Evolutionary conservation across 305 asterid genomes (phyloP), one percentile per base, ranked within the genome.

Genomic region (Lippia alba): DNA sequence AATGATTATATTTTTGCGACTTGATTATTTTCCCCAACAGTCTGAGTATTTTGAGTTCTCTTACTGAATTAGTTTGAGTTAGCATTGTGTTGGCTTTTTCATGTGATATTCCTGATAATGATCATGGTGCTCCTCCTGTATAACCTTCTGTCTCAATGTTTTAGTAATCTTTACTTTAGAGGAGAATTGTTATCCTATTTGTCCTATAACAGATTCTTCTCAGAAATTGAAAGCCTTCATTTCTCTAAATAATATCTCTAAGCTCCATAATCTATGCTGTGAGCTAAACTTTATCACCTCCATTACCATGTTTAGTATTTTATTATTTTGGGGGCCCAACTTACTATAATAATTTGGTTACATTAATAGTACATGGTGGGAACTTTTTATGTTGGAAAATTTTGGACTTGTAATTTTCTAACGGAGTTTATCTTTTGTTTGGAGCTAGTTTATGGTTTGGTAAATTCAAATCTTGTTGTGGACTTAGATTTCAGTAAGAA

Each of bases 401-500:
- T 3, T 24, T 1, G 39, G 16, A 59, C 17, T 56, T 1, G 24
- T 33, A 24, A 33, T 36, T 40, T 36, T 53, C 18, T 49, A 30
- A 14, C 0, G 8, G 15, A 48, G 6, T 17, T 34, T 1, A 39
- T 60, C 19, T 24, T 19, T 48, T 0, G 56, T 55, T 59, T 45
- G 11, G 10, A 53, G 34, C 49, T 8, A 16, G 12, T 69, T 17
- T 32, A 18, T 53, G 17, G 60, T 53, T 56, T n/a, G n/a, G n/a
- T n/a, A n/a, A n/a, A n/a, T n/a, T n/a, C n/a, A n/a, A n/a, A n/a
- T n/a, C n/a, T n/a, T n/a, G n/a, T n/a, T n/a, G n/a, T 61, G 56
- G 61, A 64, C 65, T 56, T 78, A 17, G 65, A 73, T 40, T 39
- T 69, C 48, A 15, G 65, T 57, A 51, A 54, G 72, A 69, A 49